Evolutionary conservation across 2,329 filamentous ascomycete genomes (phyloP), one percentile per base, ranked within the genome.

Genomic region (Calonectria hongkongensis): DNA sequence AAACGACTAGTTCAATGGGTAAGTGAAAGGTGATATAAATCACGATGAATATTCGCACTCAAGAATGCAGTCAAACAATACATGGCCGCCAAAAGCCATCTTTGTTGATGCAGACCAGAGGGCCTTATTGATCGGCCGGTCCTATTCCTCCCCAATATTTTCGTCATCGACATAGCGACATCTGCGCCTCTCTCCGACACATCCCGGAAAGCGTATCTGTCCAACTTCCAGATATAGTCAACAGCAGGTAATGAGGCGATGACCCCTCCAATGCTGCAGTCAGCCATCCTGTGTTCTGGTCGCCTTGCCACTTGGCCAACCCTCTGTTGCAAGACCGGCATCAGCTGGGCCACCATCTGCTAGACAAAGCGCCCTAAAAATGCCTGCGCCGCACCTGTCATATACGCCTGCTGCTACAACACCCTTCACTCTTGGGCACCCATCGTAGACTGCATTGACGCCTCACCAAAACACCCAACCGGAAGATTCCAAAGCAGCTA

Each of bases 271-370:
- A 12, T 27, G 13, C 33, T 58, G 54, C 54, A 58, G 54, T 58
- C 33, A 58, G 54, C 54, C 33, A 41, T 41, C 30, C 54, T 58
- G 6, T 41, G n/a, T 27, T 27, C 41, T 27, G 15, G 54, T 58
- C 18, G 54, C 54, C 54, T 58, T 58, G 54, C 54, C 54, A 58
- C 54, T 7, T 58, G 33, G 12, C 21, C 33, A 21, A 39, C 18
- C 30, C n/a, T 9, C n/a, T 25, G 25, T n/a, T 18, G 54, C 54
- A 7, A 39, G 33, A 18, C 54, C 12, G 7, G 5, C 33, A 58
- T 58, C 33, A 41, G 12, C 33, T 41, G 54, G 33, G 21, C 15
- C 33, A 41, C 33, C 33, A 27, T 18, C 54, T 2, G 25, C 4
- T 2, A 27, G 25, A 41, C 21, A 27, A 58, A 27, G 41, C 33